These are phyloP conservation scores for Lyophyllum atratum DNA, from an alignment of 768 basidiomycete genomes.

Conservation along the genomic window DNA sequence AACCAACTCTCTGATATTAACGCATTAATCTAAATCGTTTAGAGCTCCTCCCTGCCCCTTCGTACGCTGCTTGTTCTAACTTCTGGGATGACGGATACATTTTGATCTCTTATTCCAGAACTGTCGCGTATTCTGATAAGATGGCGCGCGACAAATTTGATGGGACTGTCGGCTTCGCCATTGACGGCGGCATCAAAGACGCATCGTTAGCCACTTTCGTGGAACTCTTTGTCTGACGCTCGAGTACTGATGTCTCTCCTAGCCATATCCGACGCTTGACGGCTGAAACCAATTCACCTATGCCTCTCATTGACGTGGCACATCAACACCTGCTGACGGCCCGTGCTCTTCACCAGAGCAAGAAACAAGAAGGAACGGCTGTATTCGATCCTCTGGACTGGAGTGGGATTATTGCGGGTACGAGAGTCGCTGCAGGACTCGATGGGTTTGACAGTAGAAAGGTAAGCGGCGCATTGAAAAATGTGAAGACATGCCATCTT, in stretches of 20 bases:
- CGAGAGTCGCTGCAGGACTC: slow-evolving; percentile 74
- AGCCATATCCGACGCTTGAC: slow-evolving; percentile 74
- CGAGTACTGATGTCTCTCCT: not conserved
- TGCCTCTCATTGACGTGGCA: slow-evolving; percentile 72
- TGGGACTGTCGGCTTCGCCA: slow-evolving; percentile 70
- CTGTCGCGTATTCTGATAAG: slow-evolving; percentile 61
- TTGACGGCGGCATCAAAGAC: slow-evolving; percentile 90
- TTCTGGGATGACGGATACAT: not conserved
- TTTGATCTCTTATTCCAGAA: slow-evolving; percentile 32
- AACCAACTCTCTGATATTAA: not conserved
- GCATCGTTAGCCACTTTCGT: slow-evolving; percentile 48
- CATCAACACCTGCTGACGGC: slow-evolving; percentile 81
- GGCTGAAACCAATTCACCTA: slow-evolving; percentile 63
- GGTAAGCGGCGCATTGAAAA: slow-evolving; percentile 21
- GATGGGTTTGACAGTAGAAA: slow-evolving; percentile 40
- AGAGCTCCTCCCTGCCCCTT: slow-evolving; percentile 73
- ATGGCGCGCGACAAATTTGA: slow-evolving; percentile 79
- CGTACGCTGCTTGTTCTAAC: slow-evolving; percentile 33
- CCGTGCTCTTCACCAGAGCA: slow-evolving; percentile 63
- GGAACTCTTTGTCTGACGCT: not conserved
- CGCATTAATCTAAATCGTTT: not conserved
- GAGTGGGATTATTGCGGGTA: slow-evolving; percentile 79
- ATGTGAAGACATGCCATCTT: not conserved
- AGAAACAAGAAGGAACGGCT: slow-evolving; percentile 44
- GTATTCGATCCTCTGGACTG: slow-evolving; percentile 71